Base-by-base conservation (phyloP, 805 yeast genomes). In the Maudiozyma barnettii region DNA sequence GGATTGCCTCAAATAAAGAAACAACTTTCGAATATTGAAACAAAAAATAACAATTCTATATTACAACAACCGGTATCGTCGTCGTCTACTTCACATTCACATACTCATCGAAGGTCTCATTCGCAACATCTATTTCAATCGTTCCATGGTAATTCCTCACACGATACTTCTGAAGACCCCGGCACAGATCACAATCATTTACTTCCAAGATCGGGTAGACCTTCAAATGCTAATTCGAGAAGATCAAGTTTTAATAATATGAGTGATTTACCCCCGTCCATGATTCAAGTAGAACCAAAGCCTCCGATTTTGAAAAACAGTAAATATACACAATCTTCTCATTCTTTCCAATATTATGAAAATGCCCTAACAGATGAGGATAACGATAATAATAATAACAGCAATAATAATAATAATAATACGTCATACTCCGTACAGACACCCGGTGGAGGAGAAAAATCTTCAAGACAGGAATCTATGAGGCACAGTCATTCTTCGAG, bases 211-310 rank as follows among this genome's bases (percentile, higher is more conserved):
- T 19, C 23, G 9, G 19, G 9, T 19, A 19, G 19, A 19, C 23
- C 40, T 6, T 20, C 40, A 18, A 20, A 19, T n/a, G 40, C 22
- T 7, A 33, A 33, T 18, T 37, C 40, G 8, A 56, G 60, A 42
- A 54, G 63, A 43, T 56, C 71, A 2, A 69, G 69, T 43, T 59
- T 62, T 23, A 51, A 57, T 29, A 51, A 60, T 5, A 59, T 61
- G 22, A 53, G 63, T 3, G 70, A 67, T 48, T 65, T 81, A 47
- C 87, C 88, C 16, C 79, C 84, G 16, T 78, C 85, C 36, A 81
- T 84, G 89, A 69, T 76, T 33, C 80, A 77, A 52, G 69, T 79
- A 49, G 84, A 76, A 54, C 91, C 93, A 18, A 82, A 78, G 56
- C 79, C 80, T 46, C 90, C 93, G 2, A 84, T 84, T 49, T 71